A percentile compares a stretch with the other conserved stretches of the same genome.
Conservation (phyloP, 768 basidiomycete genomes). For the Termitomyces bulborhizus region DNA sequence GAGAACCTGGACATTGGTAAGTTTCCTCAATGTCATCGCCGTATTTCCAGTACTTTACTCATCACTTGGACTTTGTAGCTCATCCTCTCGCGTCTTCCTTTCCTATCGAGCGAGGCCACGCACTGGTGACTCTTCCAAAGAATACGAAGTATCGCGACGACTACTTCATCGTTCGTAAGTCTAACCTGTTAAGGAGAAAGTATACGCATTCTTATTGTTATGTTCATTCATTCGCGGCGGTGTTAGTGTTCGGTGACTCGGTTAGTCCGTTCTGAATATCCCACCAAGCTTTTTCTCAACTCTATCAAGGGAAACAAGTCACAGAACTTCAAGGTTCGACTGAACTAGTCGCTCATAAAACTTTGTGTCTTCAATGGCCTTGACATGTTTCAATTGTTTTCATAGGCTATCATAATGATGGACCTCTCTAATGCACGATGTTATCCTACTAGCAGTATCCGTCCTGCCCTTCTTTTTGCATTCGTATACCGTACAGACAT, state of each 20-base stretch:
- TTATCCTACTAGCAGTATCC: background rate
- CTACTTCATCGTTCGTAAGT: constrained; percentile 23
- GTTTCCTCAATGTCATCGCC: constrained; percentile 8
- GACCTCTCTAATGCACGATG: background rate
- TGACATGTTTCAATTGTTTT: too few species aligned
- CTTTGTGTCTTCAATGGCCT: background rate
- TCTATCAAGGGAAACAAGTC: constrained; percentile 23
- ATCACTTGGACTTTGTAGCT: constrained; percentile 8
- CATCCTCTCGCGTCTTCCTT: constrained; percentile 23
- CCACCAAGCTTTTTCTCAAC: background rate
- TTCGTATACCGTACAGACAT: background rate
- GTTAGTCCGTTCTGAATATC: constrained; percentile 5
- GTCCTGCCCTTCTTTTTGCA: background rate
- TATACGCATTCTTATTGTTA: background rate
- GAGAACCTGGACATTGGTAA: constrained; percentile 44
- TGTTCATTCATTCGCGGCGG: background rate
- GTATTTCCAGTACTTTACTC: background rate
- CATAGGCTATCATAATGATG: background rate
- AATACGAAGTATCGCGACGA: constrained; percentile 13
- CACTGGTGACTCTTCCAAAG: constrained; percentile 12
- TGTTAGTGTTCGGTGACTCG: constrained; percentile 24
- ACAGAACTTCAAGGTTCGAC: constrained; percentile 17
- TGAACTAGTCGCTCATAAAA: background rate
- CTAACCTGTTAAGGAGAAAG: background rate
- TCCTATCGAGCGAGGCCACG: constrained; percentile 12